Evolutionary conservation across 164 flowering plant genomes (phyloP), one percentile per base, ranked within the genome.

Genomic region (Liriodendron chinense): DNA sequence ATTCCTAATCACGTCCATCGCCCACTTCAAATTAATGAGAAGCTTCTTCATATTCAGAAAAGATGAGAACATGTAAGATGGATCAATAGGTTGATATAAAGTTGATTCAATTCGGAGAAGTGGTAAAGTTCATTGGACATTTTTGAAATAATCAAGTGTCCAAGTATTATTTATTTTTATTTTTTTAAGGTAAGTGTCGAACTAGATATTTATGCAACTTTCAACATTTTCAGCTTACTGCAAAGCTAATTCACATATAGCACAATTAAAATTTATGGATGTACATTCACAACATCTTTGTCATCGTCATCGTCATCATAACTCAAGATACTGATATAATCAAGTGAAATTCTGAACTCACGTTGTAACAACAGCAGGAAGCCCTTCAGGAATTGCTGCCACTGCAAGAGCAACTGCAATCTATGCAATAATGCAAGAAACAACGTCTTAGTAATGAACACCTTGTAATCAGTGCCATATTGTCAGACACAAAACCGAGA

Each of bases 361-460:
- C 99, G 98, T 96, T 72, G 99, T 96, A 67, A 96, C 99, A 85
- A 96, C 99, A 81, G 99, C 99, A 62, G 99, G 99, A 81, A 96
- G 99, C 78, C 99, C 99, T 87, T 96, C 99, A 48, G 99, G 99
- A 75, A 96, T 96, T 72, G 99, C 99, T 76, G 99, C 99, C 83
- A 96, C 99, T 43, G 99, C 99, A 81, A 96, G 96, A 80, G 98
- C 99, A 80, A 96, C 99, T 77, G 99, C 98, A 87, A 96, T 96
- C 99, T 96, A 76, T 22, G 71, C 56, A 81, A 65, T 71, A 64
- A 81, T 71, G 76, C 82, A 12, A 28, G 62, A n/a, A 9, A 75
- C 4, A 43, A 16, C 21, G 9, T 47, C 49, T 48, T 24, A 5
- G 24, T n/a, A 7, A 65, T 43, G 0, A 25, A 21, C 71, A 69